A percentile compares a stretch with the other conserved stretches of the same genome.
Evolutionary conservation across 2,329 filamentous ascomycete species (phyloP).

Genomic region (Shiraia sp.): DNA sequence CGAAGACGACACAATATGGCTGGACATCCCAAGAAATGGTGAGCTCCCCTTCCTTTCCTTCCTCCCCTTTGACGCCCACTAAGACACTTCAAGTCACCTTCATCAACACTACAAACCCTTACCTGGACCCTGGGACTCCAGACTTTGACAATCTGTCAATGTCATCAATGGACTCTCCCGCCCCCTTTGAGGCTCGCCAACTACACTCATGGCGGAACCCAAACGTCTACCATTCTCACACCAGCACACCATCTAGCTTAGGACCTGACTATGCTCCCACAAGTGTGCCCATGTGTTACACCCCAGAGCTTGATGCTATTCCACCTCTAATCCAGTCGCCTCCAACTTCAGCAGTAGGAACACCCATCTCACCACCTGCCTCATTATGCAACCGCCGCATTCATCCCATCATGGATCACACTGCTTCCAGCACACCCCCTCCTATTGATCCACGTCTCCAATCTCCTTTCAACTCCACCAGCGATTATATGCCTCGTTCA

Average conservation of each 20-base stretch:
- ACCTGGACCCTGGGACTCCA: slow-evolving; percentile 53
- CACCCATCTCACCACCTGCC: slow-evolving; percentile 48
- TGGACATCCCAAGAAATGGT: slow-evolving; percentile 64
- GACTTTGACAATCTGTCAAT: slow-evolving; percentile 39
- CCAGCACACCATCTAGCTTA: slow-evolving; percentile 47
- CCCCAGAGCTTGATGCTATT: slow-evolving; percentile 33
- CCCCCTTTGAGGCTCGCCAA: slow-evolving; percentile 32
- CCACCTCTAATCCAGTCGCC: slow-evolving; percentile 37
- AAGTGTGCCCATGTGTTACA: slow-evolving; percentile 32
- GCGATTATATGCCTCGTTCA: slow-evolving; percentile 29
- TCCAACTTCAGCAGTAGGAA: slow-evolving; percentile 32
- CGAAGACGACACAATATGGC: slow-evolving; percentile 62
- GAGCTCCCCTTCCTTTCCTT: slow-evolving; percentile 15
- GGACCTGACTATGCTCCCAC: slow-evolving; percentile 60
- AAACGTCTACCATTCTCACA: slow-evolving; percentile 28
- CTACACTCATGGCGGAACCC: slow-evolving; percentile 32
- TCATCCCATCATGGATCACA: slow-evolving; percentile 56
- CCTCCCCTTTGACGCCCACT: slow-evolving; percentile 5
- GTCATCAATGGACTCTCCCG: slow-evolving; percentile 38
- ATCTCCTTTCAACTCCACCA: slow-evolving; percentile 33
- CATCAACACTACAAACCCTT: slow-evolving; percentile 65
- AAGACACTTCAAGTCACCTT: slow-evolving; percentile 57
- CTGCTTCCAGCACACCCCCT: slow-evolving; percentile 33
- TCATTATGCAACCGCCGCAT: slow-evolving; percentile 55
- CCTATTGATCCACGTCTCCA: slow-evolving; percentile 41